A percentile compares a stretch with the other conserved stretches of the same genome.
Evolutionary conservation across 2,329 filamentous ascomycete genomes (phyloP).

Genomic region (Aureobasidium sp.): DNA sequence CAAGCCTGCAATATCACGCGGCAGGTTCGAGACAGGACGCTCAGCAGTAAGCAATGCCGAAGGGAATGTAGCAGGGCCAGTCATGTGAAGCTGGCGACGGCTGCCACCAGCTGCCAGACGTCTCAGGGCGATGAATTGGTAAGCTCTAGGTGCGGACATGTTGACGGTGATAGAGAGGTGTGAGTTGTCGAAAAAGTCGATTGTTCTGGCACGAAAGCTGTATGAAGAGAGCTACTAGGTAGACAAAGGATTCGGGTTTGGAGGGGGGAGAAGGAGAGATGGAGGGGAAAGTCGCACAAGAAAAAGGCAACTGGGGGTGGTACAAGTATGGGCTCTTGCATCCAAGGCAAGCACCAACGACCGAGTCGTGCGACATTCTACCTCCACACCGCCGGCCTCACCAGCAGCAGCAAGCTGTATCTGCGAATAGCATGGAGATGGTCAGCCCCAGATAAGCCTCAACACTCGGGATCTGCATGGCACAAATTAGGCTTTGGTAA

Average conservation of each 20-base stretch:
- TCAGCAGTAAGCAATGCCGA: constrained; percentile 43
- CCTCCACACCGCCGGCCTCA: constrained; percentile 6
- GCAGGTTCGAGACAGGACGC: constrained; percentile 41
- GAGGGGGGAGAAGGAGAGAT: neutral
- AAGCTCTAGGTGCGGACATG: constrained; percentile 37
- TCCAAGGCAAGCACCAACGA: constrained; percentile 2
- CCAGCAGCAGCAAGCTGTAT: constrained; percentile 4
- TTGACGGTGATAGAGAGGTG: constrained; percentile 11
- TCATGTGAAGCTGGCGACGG: constrained; percentile 50
- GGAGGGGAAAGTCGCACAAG: neutral
- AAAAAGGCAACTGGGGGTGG: constrained; percentile 3
- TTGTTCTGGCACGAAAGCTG: neutral
- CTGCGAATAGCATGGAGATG: constrained; percentile 4
- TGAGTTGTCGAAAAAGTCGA: neutral
- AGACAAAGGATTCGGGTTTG: neutral
- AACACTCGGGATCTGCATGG: constrained; percentile 2
- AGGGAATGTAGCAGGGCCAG: constrained; percentile 49
- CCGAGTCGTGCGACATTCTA: constrained; percentile 5
- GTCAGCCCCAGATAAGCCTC: constrained; percentile 13
- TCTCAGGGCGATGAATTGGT: constrained; percentile 35
- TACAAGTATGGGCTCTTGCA: constrained; percentile 9
- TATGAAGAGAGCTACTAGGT: neutral
- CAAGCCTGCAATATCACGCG: constrained; percentile 44
- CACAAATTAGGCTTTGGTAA: neutral
- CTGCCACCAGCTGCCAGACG: constrained; percentile 31